Evolutionary conservation across 805 yeast species (phyloP), one percentile per base, ranked within the genome.

Genomic region (Suhomyces kilbournensis): DNA sequence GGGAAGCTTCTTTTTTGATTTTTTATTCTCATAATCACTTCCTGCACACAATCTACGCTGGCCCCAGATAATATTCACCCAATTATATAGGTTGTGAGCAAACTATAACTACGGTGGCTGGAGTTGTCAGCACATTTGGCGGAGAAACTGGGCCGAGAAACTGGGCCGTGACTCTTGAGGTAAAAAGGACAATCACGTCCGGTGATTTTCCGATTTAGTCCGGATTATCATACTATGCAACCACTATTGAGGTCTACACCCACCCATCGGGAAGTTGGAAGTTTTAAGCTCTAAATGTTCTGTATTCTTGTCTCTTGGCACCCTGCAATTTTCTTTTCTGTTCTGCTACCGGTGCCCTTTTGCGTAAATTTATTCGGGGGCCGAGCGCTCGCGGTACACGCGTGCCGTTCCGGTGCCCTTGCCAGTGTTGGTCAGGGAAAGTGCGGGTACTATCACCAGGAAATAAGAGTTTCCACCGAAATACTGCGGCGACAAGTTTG

Each of bases 21-120:
- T 4, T 10, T 3, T 28, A 4, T 28, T 12, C 4, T 9, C 32
- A 3, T 10, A 12, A 1, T 3, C 5, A 4, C 38, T 12, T 25
- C 46, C 15, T 10, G 10, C 12, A 35, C 26, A 58, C 66, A 74
- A 75, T 71, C 72, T 76, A 77, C 81, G 81, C 85, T 81, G 84
- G 84, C 85, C 85, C 84, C 81, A 81, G 80, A 84, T 84, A 80
- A 82, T 80, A 81, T 84, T 84, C 84, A 84, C 80, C 84, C 79
- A 84, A 84, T 84, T 80, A 81, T 26, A 28, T 26, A 28, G n/a
- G 32, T 12, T 12, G 32, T 28, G 28, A 26, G 28, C 28, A 26
- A 26, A 9, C 9, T 26, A 3, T 26, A n/a, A 28, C 14, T 12
- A 28, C 32, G n/a, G 32, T 28, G 32, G 32, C 32, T 28, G 32